phyloP scores from a whole-genome alignment of 2,329 filamentous ascomycete species.

The Venturia effusa region DNA sequence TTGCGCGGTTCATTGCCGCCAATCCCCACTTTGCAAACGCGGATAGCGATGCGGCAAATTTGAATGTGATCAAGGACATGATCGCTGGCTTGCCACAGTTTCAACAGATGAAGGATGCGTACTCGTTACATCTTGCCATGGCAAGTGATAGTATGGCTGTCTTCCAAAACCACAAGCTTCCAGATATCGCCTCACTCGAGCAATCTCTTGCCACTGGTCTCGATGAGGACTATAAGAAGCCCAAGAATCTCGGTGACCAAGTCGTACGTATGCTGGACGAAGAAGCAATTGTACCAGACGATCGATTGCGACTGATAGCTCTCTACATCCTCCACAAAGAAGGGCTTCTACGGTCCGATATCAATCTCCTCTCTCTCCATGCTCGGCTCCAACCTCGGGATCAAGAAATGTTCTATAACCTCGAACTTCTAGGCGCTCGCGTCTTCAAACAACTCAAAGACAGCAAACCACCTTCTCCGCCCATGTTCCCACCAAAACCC shows the following conservation, averaged over 20 bases:
- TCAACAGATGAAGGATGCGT: constrained; percentile 88
- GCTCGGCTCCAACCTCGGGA: constrained; percentile 67
- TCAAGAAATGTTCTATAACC: constrained; percentile 60
- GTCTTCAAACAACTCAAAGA: constrained; percentile 69
- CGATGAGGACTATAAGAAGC: constrained; percentile 84
- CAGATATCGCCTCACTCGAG: constrained; percentile 78
- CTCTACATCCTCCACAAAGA: constrained; percentile 80
- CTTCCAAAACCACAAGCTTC: constrained; percentile 74
- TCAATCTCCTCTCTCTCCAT: constrained; percentile 75
- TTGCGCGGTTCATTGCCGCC: constrained; percentile 79
- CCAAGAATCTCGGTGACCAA: constrained; percentile 79
- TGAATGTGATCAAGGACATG: constrained; percentile 96
- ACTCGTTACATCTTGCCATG: constrained; percentile 91
- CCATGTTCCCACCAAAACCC: constrained; percentile 62
- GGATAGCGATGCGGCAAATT: constrained; percentile 40
- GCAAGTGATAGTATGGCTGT: constrained; percentile 94
- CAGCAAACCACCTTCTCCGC: constrained; percentile 49
- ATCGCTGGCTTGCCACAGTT: constrained; percentile 89
- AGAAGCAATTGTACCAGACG: constrained; percentile 56
- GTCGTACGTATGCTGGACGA: constrained; percentile 84
- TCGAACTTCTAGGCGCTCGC: constrained; percentile 71
- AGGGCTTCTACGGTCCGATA: constrained; percentile 72
- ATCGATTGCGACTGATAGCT: constrained; percentile 75
- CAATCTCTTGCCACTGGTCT: constrained; percentile 82
- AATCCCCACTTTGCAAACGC: constrained; percentile 82